Conservation (phyloP, 163 green algal species). For the Prototheca wickerhamii region DNA sequence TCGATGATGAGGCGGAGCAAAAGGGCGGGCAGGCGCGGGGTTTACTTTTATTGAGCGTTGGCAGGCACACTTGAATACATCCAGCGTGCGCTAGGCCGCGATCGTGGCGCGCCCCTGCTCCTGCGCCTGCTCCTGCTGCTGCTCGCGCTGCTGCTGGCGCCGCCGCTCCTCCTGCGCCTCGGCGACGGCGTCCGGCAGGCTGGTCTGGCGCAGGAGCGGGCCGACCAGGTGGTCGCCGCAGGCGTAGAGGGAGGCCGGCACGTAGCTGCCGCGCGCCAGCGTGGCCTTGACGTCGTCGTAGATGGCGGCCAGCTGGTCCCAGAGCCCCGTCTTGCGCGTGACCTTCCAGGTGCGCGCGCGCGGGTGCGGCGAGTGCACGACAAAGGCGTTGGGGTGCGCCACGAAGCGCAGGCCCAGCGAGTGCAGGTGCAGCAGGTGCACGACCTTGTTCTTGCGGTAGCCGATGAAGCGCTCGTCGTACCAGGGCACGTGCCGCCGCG, state of each 20-base stretch:
- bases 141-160: not conserved
- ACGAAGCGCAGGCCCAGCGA: conserved; percentile 33
- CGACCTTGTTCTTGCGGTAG: conserved; percentile 55
- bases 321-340: conserved; percentile 35
- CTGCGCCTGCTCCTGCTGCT: not conserved
- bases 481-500: conserved; percentile 37
- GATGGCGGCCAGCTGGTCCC: conserved; percentile 31
- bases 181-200: not conserved
- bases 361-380: conserved; percentile 45
- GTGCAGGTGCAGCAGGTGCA: conserved; percentile 49
- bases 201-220: conserved; percentile 8
- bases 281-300: conserved; percentile 26
- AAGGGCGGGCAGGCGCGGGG: too few species aligned
- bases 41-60: too few species aligned
- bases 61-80: too few species aligned
- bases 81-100: too few species aligned
- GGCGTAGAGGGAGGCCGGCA: conserved; percentile 23
- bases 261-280: conserved; percentile 23
- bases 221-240: conserved; percentile 21
- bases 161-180: not conserved
- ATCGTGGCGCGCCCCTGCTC: too few species aligned
- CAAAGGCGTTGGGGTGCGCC: conserved; percentile 44
- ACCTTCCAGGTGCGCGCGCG: conserved; percentile 33
- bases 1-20: too few species aligned
- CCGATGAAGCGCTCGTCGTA: conserved; percentile 58